Conservation (phyloP, 2,329 filamentous ascomycete genomes). For the Tolypocladium guangdongense region DNA sequence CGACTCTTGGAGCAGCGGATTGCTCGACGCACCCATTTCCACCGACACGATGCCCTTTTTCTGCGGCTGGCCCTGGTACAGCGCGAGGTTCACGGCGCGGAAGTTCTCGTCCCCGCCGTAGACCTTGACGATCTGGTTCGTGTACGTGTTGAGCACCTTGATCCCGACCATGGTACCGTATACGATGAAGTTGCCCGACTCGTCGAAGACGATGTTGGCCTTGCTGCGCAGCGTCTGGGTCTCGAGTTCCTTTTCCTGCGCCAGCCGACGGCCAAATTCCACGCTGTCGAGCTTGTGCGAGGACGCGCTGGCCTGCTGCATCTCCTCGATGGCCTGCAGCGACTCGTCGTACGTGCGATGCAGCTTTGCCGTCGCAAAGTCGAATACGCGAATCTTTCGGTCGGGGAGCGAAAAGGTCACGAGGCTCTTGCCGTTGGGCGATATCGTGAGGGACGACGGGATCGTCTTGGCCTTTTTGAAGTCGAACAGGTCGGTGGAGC, state of each 20-base stretch:
- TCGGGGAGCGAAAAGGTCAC: slow-evolving; percentile 87
- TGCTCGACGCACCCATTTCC: slow-evolving; percentile 91
- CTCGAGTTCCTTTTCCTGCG: slow-evolving; percentile 78
- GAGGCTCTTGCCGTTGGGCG: slow-evolving; percentile 76
- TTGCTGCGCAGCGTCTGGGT: slow-evolving; percentile 54
- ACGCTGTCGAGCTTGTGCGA: slow-evolving; percentile 74
- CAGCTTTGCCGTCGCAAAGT: slow-evolving; percentile 81
- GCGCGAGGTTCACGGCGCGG: slow-evolving; percentile 66
- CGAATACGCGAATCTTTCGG: slow-evolving; percentile 84
- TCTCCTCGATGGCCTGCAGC: slow-evolving; percentile 74
- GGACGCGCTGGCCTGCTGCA: slow-evolving; percentile 89
- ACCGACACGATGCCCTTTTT: slow-evolving; percentile 90
- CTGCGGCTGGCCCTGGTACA: slow-evolving; percentile 93
- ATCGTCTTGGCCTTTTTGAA: slow-evolving; percentile 92
- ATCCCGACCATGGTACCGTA: slow-evolving; percentile 88
- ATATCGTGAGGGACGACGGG: slow-evolving; percentile 72
- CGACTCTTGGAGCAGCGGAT: slow-evolving; percentile 85
- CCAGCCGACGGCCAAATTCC: slow-evolving; percentile 82
- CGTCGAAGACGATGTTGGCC: slow-evolving; percentile 86
- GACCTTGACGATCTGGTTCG: slow-evolving; percentile 81
- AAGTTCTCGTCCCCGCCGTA: slow-evolving; percentile 87
- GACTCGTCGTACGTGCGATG: slow-evolving; percentile 94
- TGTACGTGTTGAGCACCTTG: slow-evolving; percentile 93
- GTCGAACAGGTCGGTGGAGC: slow-evolving; percentile 85
- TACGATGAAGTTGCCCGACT: slow-evolving; percentile 88